Evolutionary conservation across 768 basidiomycete species (phyloP).

Genomic region (Hericium coralloides): DNA sequence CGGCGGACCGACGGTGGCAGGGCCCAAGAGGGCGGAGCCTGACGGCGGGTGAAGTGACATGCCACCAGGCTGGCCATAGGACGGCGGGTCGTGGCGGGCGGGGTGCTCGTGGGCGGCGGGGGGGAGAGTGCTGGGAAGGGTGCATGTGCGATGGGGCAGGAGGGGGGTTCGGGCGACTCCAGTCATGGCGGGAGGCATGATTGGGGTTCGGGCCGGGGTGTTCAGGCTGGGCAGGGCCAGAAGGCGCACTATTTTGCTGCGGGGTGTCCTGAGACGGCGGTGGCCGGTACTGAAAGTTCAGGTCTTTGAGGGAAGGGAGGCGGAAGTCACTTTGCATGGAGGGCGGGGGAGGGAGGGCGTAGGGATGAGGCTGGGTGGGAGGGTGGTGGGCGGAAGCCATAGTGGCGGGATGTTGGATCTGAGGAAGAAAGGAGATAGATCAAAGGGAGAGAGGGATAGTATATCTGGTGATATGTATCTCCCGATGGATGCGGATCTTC

Average conservation of each 20-base stretch:
- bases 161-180: slow-evolving; percentile 13
- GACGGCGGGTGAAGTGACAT: slow-evolving; percentile 8
- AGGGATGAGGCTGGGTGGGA: slow-evolving; percentile 23
- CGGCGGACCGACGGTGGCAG: slow-evolving; percentile 25
- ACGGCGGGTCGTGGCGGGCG: slow-evolving; percentile 28
- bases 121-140: slow-evolving; percentile 14
- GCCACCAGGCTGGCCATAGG: slow-evolving; percentile 29
- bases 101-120: slow-evolving; percentile 14
- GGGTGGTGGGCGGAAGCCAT: slow-evolving; percentile 46
- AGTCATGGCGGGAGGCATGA: slow-evolving; percentile 28
- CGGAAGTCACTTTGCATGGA: slow-evolving; percentile 38
- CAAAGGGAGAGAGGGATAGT: neutral
- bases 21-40: slow-evolving; percentile 17
- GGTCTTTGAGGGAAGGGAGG: slow-evolving; percentile 64
- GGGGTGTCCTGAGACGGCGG: slow-evolving; percentile 26
- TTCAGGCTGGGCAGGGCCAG: slow-evolving; percentile 23
- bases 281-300: slow-evolving; percentile 47
- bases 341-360: slow-evolving; percentile 27
- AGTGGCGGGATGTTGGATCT: slow-evolving; percentile 20
- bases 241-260: slow-evolving; percentile 5
- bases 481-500: slow-evolving; percentile 61
- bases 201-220: slow-evolving; percentile 19
- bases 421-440: slow-evolving; percentile 29
- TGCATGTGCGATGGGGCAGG: slow-evolving; percentile 11
- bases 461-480: slow-evolving; percentile 39